phyloP scores from a whole-genome alignment of 306 rosid genomes.

The Ceratonia siliqua region DNA sequence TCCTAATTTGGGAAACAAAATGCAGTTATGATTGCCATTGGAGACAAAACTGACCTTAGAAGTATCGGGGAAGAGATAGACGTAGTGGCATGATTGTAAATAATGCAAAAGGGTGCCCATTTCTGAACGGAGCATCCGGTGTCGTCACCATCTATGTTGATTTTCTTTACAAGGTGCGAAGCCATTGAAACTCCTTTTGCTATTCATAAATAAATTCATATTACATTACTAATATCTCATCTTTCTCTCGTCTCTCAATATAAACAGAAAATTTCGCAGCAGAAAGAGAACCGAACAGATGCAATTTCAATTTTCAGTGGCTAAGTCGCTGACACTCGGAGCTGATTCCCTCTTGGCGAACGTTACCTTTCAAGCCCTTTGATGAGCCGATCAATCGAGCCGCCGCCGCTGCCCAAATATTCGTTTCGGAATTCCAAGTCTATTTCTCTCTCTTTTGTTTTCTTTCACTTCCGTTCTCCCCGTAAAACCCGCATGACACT shows the following conservation, averaged over 20 bases:
- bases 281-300: neutral
- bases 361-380: neutral
- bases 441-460: neutral
- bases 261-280: neutral
- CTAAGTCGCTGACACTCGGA: constrained; percentile 11
- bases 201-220: no score
- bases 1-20: neutral
- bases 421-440: constrained; percentile 43
- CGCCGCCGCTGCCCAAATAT: constrained; percentile 37
- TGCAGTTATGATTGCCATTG: neutral
- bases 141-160: constrained; percentile 34
- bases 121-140: neutral
- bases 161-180: constrained; percentile 41
- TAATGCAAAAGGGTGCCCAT: neutral
- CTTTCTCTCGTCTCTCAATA: neutral
- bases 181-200: neutral
- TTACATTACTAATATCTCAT: neutral
- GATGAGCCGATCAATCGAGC: constrained; percentile 55
- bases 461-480: neutral
- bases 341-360: neutral
- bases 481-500: neutral
- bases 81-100: constrained; percentile 30
- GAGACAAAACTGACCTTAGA: neutral
- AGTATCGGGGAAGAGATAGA: neutral
- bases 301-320: neutral